Evolutionary conservation across 306 rosid species (phyloP).

Genomic region (Urtica urens): DNA sequence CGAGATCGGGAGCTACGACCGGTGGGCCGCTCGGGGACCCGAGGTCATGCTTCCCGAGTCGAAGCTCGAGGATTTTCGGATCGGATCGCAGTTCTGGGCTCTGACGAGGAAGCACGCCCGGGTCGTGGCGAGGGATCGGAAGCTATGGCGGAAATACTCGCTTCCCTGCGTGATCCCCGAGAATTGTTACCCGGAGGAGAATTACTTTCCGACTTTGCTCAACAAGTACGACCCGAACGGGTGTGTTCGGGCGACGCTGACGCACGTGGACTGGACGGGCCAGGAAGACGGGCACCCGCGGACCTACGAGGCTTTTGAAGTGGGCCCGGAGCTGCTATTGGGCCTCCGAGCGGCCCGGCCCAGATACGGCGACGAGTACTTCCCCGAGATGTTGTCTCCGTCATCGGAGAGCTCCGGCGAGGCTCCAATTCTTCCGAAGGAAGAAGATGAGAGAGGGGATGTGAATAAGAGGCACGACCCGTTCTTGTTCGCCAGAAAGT

Average conservation of each 20-base stretch:
- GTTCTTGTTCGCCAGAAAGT: constrained; percentile 60
- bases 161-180: constrained; percentile 34
- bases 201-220: constrained; percentile 68
- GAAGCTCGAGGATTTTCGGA: constrained; percentile 40
- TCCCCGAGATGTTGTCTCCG: neutral
- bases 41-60: constrained; percentile 55
- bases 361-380: constrained; percentile 48
- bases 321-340: constrained; percentile 28
- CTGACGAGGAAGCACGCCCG: constrained; percentile 63
- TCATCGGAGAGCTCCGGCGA: neutral
- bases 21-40: constrained; percentile 64
- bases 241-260: constrained; percentile 57
- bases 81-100: constrained; percentile 71
- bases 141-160: constrained; percentile 42
- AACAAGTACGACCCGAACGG: constrained; percentile 38
- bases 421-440: constrained; percentile 12
- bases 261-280: constrained; percentile 61
- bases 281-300: constrained; percentile 47
- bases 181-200: constrained; percentile 61
- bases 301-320: constrained; percentile 31
- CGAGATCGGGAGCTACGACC: constrained; percentile 22
- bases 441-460: neutral
- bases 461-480: constrained; percentile 19
- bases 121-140: constrained; percentile 29
- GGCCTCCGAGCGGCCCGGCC: constrained; percentile 24